Conservation (phyloP, 1,284 basidiomycete species). For the Cutaneotrichosporon mucoides region DNA sequence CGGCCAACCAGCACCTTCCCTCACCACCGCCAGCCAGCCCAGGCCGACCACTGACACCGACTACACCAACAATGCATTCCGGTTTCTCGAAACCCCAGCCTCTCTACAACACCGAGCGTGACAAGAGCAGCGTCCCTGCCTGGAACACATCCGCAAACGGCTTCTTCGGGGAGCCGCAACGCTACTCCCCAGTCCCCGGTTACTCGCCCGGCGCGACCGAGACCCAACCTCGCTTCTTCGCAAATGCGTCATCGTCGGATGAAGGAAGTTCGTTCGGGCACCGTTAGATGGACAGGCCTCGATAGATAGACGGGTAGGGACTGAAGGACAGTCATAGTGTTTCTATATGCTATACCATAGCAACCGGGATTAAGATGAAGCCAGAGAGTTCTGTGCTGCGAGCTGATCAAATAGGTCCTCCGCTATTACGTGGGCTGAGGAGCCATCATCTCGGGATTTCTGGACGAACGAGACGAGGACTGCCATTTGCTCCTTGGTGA, state of each 20-base stretch:
- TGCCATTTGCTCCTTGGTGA: constrained; percentile 42
- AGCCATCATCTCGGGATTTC: constrained; percentile 5
- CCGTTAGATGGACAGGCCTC: neutral
- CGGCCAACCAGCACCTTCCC: no score
- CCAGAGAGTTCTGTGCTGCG: constrained; percentile 25
- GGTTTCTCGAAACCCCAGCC: no score
- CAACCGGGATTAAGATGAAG: neutral
- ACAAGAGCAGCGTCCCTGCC: neutral
- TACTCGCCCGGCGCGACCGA: no score
- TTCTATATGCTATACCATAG: neutral
- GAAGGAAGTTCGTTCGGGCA: neutral
- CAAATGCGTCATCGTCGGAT: neutral
- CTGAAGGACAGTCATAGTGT: neutral
- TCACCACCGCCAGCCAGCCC: no score
- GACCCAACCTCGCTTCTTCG: no score
- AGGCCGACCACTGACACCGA: no score
- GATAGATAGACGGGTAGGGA: neutral
- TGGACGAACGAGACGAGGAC: constrained; percentile 34
- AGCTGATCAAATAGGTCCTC: constrained; percentile 41
- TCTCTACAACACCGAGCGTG: neutral
- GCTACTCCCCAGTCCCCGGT: constrained; percentile 16
- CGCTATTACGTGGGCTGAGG: constrained; percentile 23
- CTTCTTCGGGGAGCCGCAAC: constrained; percentile 37
- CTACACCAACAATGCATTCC: no score
- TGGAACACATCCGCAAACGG: constrained; percentile 28